Evolutionary conservation across 2,329 filamentous ascomycete genomes (phyloP).

Genomic region (Trichoderma breve): DNA sequence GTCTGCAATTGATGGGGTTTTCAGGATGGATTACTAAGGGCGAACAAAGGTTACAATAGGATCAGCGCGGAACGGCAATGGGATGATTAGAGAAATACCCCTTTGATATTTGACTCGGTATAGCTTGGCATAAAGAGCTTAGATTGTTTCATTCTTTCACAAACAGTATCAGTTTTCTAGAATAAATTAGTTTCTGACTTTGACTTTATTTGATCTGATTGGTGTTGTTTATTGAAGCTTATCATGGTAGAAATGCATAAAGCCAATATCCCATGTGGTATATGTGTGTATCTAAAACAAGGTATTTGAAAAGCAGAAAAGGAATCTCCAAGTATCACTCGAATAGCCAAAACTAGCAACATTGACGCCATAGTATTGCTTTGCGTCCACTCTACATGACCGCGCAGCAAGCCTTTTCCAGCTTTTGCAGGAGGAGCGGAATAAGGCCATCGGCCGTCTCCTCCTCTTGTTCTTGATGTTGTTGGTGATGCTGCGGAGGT

Average conservation of each 20-base stretch:
- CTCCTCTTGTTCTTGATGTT: constrained; percentile 30
- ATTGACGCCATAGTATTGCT: neutral
- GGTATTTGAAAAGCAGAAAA: neutral
- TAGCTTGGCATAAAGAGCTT: neutral
- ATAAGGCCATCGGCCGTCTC: constrained; percentile 59
- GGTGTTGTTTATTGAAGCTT: neutral
- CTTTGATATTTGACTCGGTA: neutral
- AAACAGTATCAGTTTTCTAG: neutral
- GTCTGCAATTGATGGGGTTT: neutral
- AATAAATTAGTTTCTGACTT: neutral
- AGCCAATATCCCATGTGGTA: neutral
- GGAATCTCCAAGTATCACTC: neutral
- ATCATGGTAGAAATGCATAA: neutral
- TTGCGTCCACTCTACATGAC: constrained; percentile 62
- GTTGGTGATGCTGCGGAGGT: constrained; percentile 32
- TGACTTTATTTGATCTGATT: neutral
- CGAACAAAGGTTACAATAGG: constrained; percentile 7
- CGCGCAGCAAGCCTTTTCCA: constrained; percentile 69
- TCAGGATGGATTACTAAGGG: constrained; percentile 11
- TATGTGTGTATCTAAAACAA: constrained; percentile 3
- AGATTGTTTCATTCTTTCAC: neutral
- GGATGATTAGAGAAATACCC: constrained; percentile 4
- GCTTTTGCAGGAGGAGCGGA: constrained; percentile 58
- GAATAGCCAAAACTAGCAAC: neutral
- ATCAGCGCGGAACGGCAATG: constrained; percentile 10